A percentile compares a stretch with the other conserved stretches of the same genome.
These are phyloP conservation scores for Rostrohypoxylon terebratum DNA, from an alignment of 495 filamentous ascomycete species.

Conservation along the genomic window DNA sequence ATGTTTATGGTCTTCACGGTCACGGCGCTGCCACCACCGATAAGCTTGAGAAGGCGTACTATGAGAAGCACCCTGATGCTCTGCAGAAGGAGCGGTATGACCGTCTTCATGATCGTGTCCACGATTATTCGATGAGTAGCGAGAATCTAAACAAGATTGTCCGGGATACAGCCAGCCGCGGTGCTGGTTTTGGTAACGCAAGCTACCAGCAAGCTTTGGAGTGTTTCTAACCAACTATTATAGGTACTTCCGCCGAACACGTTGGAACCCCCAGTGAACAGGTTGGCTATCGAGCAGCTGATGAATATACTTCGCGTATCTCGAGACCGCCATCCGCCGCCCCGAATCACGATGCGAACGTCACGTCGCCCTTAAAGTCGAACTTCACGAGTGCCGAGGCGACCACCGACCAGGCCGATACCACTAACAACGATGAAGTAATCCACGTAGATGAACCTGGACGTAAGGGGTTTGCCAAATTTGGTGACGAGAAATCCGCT, in stretches of 20 bases:
- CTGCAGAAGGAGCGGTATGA: slow-evolving; percentile 72
- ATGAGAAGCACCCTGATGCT: slow-evolving; percentile 87
- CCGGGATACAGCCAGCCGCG: slow-evolving; percentile 72
- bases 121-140: slow-evolving; percentile 89
- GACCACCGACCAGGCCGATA: slow-evolving; percentile 34
- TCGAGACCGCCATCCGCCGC: slow-evolving; percentile 65
- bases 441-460: slow-evolving; percentile 85
- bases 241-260: slow-evolving; percentile 58
- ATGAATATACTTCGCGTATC: slow-evolving; percentile 80
- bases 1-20: slow-evolving; percentile 87
- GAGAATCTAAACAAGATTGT: slow-evolving; percentile 94
- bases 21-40: slow-evolving; percentile 77
- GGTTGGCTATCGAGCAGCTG: slow-evolving; percentile 81
- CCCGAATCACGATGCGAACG: slow-evolving; percentile 39
- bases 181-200: slow-evolving; percentile 73
- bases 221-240: slow-evolving; percentile 53
- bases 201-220: slow-evolving; percentile 50
- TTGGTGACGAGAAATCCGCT: slow-evolving; percentile 59
- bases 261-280: slow-evolving; percentile 80
- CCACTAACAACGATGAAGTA: slow-evolving; percentile 62
- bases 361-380: slow-evolving; percentile 40
- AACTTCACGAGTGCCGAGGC: slow-evolving; percentile 36
- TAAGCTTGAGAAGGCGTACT: slow-evolving; percentile 87
- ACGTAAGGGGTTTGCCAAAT: slow-evolving; percentile 64
- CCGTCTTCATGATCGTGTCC: slow-evolving; percentile 69